Evolutionary conservation across 2,329 filamentous ascomycete species (phyloP).

Genomic region (Pezicula carpinea): DNA sequence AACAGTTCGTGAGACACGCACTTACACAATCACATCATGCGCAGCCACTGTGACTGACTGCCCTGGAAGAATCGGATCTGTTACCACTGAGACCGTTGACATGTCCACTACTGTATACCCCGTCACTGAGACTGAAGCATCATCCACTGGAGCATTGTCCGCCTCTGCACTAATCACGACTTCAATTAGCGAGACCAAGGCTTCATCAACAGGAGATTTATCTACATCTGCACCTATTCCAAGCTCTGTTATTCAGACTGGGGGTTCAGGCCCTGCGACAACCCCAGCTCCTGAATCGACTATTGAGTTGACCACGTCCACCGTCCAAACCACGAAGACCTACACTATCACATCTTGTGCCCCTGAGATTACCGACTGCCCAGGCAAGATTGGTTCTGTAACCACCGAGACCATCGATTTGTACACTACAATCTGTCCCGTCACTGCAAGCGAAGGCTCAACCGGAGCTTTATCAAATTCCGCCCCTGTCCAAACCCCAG

Average conservation of each 20-base stretch:
- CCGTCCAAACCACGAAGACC: slow-evolving; percentile 44
- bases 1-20: slow-evolving; percentile 45
- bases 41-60: slow-evolving; percentile 44
- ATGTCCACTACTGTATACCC: slow-evolving; percentile 34
- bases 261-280: slow-evolving; percentile 1
- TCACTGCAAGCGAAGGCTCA: slow-evolving; percentile 26
- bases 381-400: slow-evolving; percentile 26
- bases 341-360: slow-evolving; percentile 48
- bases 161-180: background rate
- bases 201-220: too few relatives aligned
- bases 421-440: slow-evolving; percentile 34
- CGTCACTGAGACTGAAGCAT: slow-evolving; percentile 27
- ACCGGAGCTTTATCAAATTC: slow-evolving; percentile 1
- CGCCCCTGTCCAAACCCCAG: background rate
- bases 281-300: background rate
- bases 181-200: too few relatives aligned
- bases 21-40: slow-evolving; percentile 47
- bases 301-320: slow-evolving; percentile 28
- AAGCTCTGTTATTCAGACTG: slow-evolving; percentile 30
- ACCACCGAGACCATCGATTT: slow-evolving; percentile 33
- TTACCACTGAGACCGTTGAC: slow-evolving; percentile 33
- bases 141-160: slow-evolving; percentile 6
- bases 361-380: slow-evolving; percentile 45
- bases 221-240: slow-evolving; percentile 21
- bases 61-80: slow-evolving; percentile 31